A percentile compares a stretch with the other conserved stretches of the same genome.
Evolutionary conservation across 306 rosid species (phyloP).

Genomic region (Ochetophila trinervis): DNA sequence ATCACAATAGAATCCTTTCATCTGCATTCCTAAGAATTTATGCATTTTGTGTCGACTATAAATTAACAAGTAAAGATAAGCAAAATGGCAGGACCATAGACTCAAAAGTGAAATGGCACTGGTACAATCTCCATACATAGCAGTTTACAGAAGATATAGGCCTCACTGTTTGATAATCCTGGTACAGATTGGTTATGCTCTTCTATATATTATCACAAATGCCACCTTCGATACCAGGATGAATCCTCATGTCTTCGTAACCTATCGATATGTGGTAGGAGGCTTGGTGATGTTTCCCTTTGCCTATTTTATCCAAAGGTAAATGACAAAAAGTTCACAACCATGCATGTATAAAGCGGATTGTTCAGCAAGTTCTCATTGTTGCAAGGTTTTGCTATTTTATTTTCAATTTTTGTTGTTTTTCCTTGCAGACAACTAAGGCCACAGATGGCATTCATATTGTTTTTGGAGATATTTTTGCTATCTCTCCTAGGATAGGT

Average conservation of each 20-base stretch:
- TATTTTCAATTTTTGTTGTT: background rate
- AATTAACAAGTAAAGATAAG: background rate
- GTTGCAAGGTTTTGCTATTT: background rate
- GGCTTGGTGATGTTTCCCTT: constrained; percentile 39
- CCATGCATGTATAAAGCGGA: background rate
- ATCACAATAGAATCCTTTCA: background rate
- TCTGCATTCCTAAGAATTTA: background rate
- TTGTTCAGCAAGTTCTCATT: background rate
- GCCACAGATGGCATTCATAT: constrained; percentile 36
- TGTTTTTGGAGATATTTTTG: constrained; percentile 41
- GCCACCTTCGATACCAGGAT: constrained; percentile 40
- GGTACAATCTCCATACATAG: constrained; percentile 11
- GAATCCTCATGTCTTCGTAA: constrained; percentile 47
- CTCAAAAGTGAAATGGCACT: constrained; percentile 20
- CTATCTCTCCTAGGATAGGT: constrained; percentile 38
- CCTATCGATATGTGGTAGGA: constrained; percentile 38
- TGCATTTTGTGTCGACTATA: constrained; percentile 11
- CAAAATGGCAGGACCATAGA: background rate
- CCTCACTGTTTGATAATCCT: constrained; percentile 38
- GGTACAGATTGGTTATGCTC: constrained; percentile 19
- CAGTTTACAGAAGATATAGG: constrained; percentile 30
- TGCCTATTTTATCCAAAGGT: constrained; percentile 53
- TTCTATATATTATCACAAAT: constrained; percentile 38
- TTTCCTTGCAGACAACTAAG: constrained; percentile 35
- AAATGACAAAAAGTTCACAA: background rate